Conservation (phyloP, 2,329 filamentous ascomycete species). For the Penicillium sp. region DNA sequence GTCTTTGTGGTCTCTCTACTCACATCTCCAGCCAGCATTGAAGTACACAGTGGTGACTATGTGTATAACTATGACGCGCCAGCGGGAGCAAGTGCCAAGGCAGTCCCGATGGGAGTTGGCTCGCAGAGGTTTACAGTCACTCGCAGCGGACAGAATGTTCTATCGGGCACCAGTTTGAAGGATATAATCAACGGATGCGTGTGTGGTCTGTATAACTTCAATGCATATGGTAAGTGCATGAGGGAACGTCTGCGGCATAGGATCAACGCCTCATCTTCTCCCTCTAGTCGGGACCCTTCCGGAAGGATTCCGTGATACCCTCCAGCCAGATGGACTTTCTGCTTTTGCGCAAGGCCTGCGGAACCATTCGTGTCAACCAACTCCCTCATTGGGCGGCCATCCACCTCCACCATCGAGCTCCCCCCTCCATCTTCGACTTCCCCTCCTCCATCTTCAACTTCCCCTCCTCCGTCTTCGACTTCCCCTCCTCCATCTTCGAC, state of each 20-base stretch:
- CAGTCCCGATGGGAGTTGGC: conserved; percentile 44
- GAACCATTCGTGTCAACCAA: conserved; percentile 21
- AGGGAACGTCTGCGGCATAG: background rate
- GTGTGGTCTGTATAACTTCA: conserved; percentile 38
- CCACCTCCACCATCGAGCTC: background rate
- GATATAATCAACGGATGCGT: conserved; percentile 20
- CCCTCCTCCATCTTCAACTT: background rate
- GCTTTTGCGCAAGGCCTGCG: conserved; percentile 23
- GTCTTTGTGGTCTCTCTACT: conserved; percentile 54
- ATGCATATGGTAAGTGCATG: conserved; percentile 36
- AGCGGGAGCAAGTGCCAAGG: conserved; percentile 42
- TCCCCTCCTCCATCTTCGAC: conserved; percentile 1
- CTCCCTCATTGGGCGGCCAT: conserved; percentile 21
- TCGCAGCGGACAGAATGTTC: conserved; percentile 36
- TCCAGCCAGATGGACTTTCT: conserved; percentile 21
- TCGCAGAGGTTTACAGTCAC: conserved; percentile 45
- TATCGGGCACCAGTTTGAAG: conserved; percentile 21
- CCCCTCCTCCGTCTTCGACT: background rate
- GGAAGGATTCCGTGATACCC: conserved; percentile 15
- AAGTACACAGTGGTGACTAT: conserved; percentile 29
- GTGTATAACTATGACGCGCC: conserved; percentile 31
- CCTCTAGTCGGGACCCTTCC: conserved; percentile 26
- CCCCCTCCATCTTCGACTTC: background rate
- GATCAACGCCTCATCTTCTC: background rate
- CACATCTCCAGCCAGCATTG: conserved; percentile 44